A percentile compares a stretch with the other conserved stretches of the same genome.
Conservation (phyloP, 768 basidiomycete species). For the Epithele typhae region DNA sequence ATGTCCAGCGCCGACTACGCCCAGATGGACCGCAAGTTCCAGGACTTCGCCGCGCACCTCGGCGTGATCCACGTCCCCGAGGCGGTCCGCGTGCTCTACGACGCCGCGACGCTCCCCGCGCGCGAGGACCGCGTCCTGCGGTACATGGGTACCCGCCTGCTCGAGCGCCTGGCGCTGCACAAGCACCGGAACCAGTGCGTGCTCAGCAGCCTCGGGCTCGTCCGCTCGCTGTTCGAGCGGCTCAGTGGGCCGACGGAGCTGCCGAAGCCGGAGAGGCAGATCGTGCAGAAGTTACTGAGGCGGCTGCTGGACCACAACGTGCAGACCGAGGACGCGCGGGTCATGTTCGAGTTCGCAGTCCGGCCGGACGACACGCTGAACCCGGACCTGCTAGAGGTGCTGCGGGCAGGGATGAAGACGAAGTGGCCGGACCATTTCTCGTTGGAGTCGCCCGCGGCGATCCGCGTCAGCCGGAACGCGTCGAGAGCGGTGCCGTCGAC, state of each 20-base stretch:
- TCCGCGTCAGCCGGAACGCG: slow-evolving; percentile 46
- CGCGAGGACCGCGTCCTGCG: slow-evolving; percentile 39
- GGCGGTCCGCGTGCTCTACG: slow-evolving; percentile 59
- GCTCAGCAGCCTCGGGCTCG: slow-evolving; percentile 55
- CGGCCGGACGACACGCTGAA: slow-evolving; percentile 49
- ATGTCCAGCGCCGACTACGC: slow-evolving; percentile 38
- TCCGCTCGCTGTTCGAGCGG: slow-evolving; percentile 46
- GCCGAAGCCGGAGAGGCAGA: slow-evolving; percentile 47
- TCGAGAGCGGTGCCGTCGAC: slow-evolving; percentile 48
- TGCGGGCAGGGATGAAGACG: slow-evolving; percentile 67
- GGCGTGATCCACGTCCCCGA: slow-evolving; percentile 54
- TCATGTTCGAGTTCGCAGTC: slow-evolving; percentile 56
- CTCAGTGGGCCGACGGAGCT: slow-evolving; percentile 31
- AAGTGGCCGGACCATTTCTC: slow-evolving; percentile 80
- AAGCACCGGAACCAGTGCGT: slow-evolving; percentile 71
- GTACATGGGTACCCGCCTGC: slow-evolving; percentile 51
- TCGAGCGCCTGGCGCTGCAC: slow-evolving; percentile 56
- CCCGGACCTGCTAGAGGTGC: slow-evolving; percentile 61
- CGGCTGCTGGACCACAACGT: slow-evolving; percentile 75
- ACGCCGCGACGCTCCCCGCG: slow-evolving; percentile 35
- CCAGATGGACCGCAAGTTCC: slow-evolving; percentile 40
- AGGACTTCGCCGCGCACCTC: slow-evolving; percentile 35
- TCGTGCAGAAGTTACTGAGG: slow-evolving; percentile 58
- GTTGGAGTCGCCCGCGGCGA: slow-evolving; percentile 50
- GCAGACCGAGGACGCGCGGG: slow-evolving; percentile 56